These are phyloP conservation scores for Alternaria postmessia DNA, from an alignment of 2,329 filamentous ascomycete genomes.

Conservation along the genomic window DNA sequence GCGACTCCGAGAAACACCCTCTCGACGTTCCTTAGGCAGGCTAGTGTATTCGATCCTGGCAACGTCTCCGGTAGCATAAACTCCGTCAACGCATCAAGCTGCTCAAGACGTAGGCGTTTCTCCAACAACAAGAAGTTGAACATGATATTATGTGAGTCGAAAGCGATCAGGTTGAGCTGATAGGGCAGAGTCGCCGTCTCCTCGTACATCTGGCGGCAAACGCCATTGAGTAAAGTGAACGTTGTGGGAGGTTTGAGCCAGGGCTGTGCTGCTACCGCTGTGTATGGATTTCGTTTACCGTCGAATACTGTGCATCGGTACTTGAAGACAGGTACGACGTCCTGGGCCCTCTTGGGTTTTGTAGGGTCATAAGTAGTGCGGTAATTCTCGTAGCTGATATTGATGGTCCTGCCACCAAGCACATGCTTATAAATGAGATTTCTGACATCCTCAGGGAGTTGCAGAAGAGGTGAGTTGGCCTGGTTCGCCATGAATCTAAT, in stretches of 20 bases:
- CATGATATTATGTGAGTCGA: conserved; percentile 32
- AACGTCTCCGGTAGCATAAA: conserved; percentile 27
- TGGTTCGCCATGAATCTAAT: conserved; percentile 38
- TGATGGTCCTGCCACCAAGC: conserved; percentile 38
- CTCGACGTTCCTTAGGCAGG: conserved; percentile 30
- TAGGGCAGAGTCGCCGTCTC: conserved; percentile 41
- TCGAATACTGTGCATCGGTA: conserved; percentile 32
- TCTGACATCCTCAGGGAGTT: conserved; percentile 35
- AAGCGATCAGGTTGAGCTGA: conserved; percentile 33
- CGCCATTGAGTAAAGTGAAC: conserved; percentile 33
- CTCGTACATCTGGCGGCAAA: conserved; percentile 42
- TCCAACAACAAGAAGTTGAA: conserved; percentile 40
- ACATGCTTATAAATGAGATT: conserved; percentile 30
- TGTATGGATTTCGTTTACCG: conserved; percentile 21
- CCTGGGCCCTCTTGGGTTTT: neutral
- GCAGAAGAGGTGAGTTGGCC: conserved; percentile 31
- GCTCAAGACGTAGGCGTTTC: conserved; percentile 26
- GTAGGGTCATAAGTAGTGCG: neutral
- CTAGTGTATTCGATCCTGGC: conserved; percentile 27
- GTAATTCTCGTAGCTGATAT: conserved; percentile 36
- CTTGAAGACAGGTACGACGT: conserved; percentile 28
- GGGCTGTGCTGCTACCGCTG: neutral
- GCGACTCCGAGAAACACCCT: conserved; percentile 24
- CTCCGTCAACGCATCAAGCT: conserved; percentile 31
- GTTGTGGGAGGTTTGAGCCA: conserved; percentile 11